Base-by-base conservation (phyloP, 768 basidiomycete genomes). In the Neoboletus brunneissimus region DNA sequence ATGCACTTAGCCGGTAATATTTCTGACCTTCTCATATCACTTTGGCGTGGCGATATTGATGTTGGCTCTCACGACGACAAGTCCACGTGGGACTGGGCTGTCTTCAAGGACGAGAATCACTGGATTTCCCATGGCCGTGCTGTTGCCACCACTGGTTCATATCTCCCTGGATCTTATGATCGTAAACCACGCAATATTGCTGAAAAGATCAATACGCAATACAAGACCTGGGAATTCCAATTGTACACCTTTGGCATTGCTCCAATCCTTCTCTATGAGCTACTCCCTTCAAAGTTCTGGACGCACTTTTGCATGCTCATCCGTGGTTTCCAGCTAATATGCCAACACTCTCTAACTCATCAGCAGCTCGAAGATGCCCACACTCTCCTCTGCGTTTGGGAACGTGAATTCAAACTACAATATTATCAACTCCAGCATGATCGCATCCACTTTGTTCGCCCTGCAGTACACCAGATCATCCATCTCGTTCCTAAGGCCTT, bases 391-490 rank as follows among this genome's bases (percentile, higher is more conserved):
- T 37, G 35, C 35, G 15, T 37, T 37, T 37, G 35, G 35, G 35
- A 37, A 37, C 15, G 16, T 15, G 16, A 37, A 15, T 37, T 15
- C 4, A 6, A 37, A 37, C 15, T 37, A 13, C 16, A 15, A 5
- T 37, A 37, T 37, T 37, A 37, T 37, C 35, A 71, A 11, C 42
- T 22, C 7, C 42, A 23, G 23, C 46, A 48, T 0, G 62, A 70
- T 27, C 63, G 58, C 0, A 13, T 77, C 8, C 74, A 77, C 41
- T 69, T 77, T 41, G 42, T 70, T 11, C 40, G 60, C 1, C 74
- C 67, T 0, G 56, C 55, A 25, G 56, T 74, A 3, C 76, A 77
- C 48, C 56, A 60, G 9, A 35, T 66, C 4, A 10, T 51, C 2
- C 75, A 77, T 53, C 25, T 70, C 5, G 62, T 43, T 8, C 22